Evolutionary conservation across 805 yeast species (phyloP), one percentile per base, ranked within the genome.

Genomic region (Zygosaccharomyces lentus): DNA sequence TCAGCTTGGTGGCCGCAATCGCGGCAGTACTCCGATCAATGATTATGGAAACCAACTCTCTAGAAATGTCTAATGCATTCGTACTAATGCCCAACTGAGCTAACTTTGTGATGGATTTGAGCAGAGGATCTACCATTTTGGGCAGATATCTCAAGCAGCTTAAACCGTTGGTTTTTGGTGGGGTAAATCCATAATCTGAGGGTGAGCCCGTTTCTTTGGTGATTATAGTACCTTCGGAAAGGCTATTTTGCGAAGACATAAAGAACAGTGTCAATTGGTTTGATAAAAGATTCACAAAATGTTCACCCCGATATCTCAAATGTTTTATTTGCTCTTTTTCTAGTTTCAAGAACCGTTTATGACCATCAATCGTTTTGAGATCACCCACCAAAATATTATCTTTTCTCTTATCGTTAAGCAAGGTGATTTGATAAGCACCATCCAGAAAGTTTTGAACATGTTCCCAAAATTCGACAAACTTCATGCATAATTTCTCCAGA

Each of bases 141-240:
- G 80, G 73, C 31, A 78, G 59, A 54, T 76, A 80, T 51, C 75
- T 71, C 29, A 80, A 61, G 2, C 84, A 71, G 37, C 86, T 73
- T 19, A 85, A 66, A 7, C 84, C 76, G 56, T 83, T 85, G 1
- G 88, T 71, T 44, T 71, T 70, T 1, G 83, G 82, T 2, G 91
- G 90, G 17, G 82, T 58, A 55, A 80, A 81, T 1, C 82, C 82
- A 59, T 69, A 77, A 29, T 65, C 64, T 6, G 52, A 37, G 1
- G 70, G 59, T 1, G 56, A 36, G 5, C 70, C 71, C 9, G 62
- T 53, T 9, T 55, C 64, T 30, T 57, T 50, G 6, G 46, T 47
- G 13, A 52, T 31, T 16, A 19, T 37, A 10, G 38, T 36, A 13
- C 36, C 39, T 4, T 39, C 30, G 8, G 50, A 23, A 3, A 51